phyloP scores from a whole-genome alignment of 768 basidiomycete species.

The Leucocoprinus leucothites region DNA sequence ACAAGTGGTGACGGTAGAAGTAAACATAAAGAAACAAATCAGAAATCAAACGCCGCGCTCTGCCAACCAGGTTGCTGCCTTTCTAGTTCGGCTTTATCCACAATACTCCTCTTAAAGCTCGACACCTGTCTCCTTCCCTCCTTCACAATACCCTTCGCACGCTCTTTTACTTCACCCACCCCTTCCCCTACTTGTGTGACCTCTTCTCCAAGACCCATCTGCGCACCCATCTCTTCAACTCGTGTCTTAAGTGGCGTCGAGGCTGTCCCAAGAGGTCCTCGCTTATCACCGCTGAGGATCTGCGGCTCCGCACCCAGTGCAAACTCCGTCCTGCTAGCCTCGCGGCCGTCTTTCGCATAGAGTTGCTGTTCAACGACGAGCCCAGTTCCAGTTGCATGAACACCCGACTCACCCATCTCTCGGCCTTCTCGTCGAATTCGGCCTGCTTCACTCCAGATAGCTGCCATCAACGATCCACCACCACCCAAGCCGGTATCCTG shows the following conservation, averaged over 20 bases:
- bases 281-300: conserved; percentile 64
- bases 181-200: conserved; percentile 21
- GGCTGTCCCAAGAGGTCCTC: conserved; percentile 57
- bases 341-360: conserved; percentile 20
- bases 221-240: conserved; percentile 26
- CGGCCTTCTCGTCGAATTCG: conserved; percentile 39
- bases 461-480: conserved; percentile 50
- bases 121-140: conserved; percentile 33
- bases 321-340: conserved; percentile 31
- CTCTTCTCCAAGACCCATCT: conserved; percentile 24
- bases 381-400: conserved; percentile 62
- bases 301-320: conserved; percentile 76
- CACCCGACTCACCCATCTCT: conserved; percentile 35
- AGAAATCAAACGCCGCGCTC: conserved; percentile 45
- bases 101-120: conserved; percentile 43
- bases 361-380: conserved; percentile 50
- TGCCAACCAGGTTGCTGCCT: conserved; percentile 40
- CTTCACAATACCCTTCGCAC: conserved; percentile 25
- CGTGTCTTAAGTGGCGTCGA: conserved; percentile 40
- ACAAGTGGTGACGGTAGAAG: no score
- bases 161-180: conserved; percentile 20
- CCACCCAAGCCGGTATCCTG: conserved; percentile 55
- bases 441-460: conserved; percentile 69
- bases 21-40: neutral
- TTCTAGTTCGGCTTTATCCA: conserved; percentile 38